phyloP scores from a whole-genome alignment of 495 filamentous ascomycete species.

The Parachaetomium inaequale region DNA sequence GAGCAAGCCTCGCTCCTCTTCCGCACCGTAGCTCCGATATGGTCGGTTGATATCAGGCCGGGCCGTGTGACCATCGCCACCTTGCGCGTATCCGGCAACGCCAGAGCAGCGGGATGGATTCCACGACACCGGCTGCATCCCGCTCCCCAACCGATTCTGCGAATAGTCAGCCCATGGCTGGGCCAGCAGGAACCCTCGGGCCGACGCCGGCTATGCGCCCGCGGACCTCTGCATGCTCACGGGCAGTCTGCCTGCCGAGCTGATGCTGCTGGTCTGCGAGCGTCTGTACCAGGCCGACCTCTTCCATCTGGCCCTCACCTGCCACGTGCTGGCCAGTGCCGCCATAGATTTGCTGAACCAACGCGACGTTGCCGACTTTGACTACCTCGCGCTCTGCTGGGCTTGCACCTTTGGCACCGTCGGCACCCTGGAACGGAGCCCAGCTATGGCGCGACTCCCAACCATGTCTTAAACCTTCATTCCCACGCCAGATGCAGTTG shows the following conservation, averaged over 20 bases:
- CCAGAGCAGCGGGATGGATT: no score
- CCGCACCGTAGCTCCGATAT: no score
- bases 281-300: conserved; percentile 23
- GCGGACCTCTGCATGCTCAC: conserved; percentile 15
- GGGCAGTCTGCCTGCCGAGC: conserved; percentile 16
- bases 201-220: conserved; percentile 3
- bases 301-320: conserved; percentile 18
- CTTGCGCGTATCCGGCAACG: no score
- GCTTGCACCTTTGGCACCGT: conserved; percentile 18
- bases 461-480: conserved; percentile 2
- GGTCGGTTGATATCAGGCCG: no score
- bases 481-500: conserved; percentile 8
- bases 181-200: no score
- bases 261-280: conserved; percentile 10
- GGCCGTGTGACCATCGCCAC: no score
- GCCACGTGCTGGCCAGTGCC: conserved; percentile 2
- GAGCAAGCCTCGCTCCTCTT: no score
- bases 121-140: no score
- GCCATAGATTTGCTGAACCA: conserved; percentile 8
- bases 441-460: conserved; percentile 9
- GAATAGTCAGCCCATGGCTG: no score
- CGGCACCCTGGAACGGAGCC: conserved; percentile 13
- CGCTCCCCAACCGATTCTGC: no score
- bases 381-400: conserved; percentile 23
- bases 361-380: conserved; percentile 20